Percentiles rank a stretch among this genome's conserved stretches.
Evolutionary conservation across 2,329 filamentous ascomycete species (phyloP).

Genomic region (Pestalotiopsis sp.): DNA sequence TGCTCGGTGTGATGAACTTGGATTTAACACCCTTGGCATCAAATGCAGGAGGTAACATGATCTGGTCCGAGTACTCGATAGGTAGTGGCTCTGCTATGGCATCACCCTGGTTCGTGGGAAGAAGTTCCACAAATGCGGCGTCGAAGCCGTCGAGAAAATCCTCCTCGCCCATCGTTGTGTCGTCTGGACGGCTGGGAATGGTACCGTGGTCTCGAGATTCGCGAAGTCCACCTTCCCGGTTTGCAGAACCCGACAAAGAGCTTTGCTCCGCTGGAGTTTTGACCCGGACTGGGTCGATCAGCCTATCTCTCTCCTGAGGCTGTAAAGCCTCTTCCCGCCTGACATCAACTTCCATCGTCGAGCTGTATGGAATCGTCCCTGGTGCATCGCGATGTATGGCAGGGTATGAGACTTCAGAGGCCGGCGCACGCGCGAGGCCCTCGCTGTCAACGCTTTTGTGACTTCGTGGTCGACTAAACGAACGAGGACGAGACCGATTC

Average conservation of each 20-base stretch:
- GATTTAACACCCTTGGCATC: constrained; percentile 30
- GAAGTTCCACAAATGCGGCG: constrained; percentile 26
- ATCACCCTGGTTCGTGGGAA: constrained; percentile 21
- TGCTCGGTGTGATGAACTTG: constrained; percentile 27
- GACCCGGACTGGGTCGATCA: neutral
- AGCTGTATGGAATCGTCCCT: neutral
- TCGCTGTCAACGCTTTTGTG: neutral
- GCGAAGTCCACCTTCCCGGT: neutral
- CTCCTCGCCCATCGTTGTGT: constrained; percentile 9
- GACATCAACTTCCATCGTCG: neutral
- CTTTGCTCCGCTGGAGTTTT: neutral
- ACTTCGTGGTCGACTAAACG: neutral
- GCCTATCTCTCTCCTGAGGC: neutral
- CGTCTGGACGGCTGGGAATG: neutral
- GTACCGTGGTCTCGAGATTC: neutral
- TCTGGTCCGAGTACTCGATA: constrained; percentile 27
- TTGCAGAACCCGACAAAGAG: neutral
- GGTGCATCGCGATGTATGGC: neutral
- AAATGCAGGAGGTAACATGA: constrained; percentile 31
- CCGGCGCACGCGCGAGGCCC: neutral
- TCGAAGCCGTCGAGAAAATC: constrained; percentile 25
- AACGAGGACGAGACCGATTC: constrained; percentile 1
- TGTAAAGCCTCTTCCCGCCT: neutral
- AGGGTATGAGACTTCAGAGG: neutral
- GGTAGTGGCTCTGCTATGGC: constrained; percentile 31